Evolutionary conservation across 2,329 filamentous ascomycete genomes (phyloP), one percentile per base, ranked within the genome.

Genomic region (Ophiosphaerella narmari): DNA sequence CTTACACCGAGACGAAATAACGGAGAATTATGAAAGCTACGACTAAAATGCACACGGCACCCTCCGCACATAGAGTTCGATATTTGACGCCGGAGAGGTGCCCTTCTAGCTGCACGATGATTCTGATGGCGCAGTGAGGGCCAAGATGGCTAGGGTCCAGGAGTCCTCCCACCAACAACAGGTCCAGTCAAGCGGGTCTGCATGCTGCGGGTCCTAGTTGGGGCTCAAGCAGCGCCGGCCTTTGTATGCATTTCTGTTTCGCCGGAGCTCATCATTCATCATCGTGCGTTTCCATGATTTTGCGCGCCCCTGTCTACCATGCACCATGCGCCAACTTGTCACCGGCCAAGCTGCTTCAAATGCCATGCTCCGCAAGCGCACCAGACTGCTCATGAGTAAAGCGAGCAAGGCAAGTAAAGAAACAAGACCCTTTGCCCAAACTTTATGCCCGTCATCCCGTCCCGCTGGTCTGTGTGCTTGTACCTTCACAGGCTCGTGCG

Each of bases 381-480:
- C 48, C 58, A 43, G 56, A 57, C 60, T 41, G 59, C 49, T 54
- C 49, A 58, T 49, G 50, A 63, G 54, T 47, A 56, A 56, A 24
- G 55, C 53, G 48, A 52, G 54, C 46, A 56, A 56, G 33, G 52
- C 53, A 46, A 52, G 45, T 57, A 48, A 52, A 49, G 46, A 46
- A 48, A 54, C 49, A 46, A 61, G 61, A 67, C 66, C 64, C 62
- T 68, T 65, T 68, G 50, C 53, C 44, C 59, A 67, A 68, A 71
- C 62, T 54, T 68, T 70, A 72, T 72, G 70, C 68, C 62, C 63
- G 70, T 71, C 70, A 71, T 68, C 63, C 63, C 63, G 63, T 72
- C 69, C 67, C 69, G 68, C 66, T 65, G 57, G 61, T 60, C 62
- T 65, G 55, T 61, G 58, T 63, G 50, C 52, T 29, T 29, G 7